phyloP scores from a whole-genome alignment of 768 basidiomycete species.

The Chalciporus sphaerocephalus region DNA sequence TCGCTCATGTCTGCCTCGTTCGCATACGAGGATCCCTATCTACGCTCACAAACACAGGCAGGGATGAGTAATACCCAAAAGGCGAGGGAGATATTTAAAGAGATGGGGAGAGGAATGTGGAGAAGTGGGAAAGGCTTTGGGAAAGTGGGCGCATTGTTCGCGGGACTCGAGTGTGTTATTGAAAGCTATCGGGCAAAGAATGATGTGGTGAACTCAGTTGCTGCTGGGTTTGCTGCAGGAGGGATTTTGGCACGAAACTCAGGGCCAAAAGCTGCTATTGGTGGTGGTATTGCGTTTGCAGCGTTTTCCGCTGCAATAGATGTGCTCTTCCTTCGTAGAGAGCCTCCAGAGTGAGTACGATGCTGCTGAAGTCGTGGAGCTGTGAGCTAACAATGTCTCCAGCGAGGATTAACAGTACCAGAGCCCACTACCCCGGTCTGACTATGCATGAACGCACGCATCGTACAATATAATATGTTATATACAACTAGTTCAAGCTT shows the following conservation, averaged over 20 bases:
- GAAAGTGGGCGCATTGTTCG: slow-evolving; percentile 89
- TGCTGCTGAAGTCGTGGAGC: slow-evolving; percentile 3
- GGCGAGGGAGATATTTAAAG: slow-evolving; percentile 79
- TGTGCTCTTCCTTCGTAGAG: slow-evolving; percentile 62
- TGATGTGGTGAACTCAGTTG: slow-evolving; percentile 87
- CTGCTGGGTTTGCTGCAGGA: slow-evolving; percentile 84
- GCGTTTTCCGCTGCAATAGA: slow-evolving; percentile 93
- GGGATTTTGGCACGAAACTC: slow-evolving; percentile 84
- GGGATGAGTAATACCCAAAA: slow-evolving; percentile 68
- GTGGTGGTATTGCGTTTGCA: slow-evolving; percentile 87
- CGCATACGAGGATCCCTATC: slow-evolving; percentile 88
- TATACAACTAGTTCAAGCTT: not conserved
- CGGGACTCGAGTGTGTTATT: slow-evolving; percentile 93
- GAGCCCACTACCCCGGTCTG: not conserved
- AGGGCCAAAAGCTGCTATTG: slow-evolving; percentile 81
- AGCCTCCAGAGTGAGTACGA: slow-evolving; percentile 66
- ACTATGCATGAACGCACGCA: not conserved
- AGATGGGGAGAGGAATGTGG: slow-evolving; percentile 95
- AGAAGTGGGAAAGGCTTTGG: slow-evolving; percentile 86
- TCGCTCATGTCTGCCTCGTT: slow-evolving; percentile 95
- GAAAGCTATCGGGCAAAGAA: slow-evolving; percentile 96
- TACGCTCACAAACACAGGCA: slow-evolving; percentile 57
- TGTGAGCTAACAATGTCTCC: slow-evolving; percentile 6
- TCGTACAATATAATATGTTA: not conserved
- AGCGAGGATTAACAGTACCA: slow-evolving; percentile 38